Evolutionary conservation across 2,329 filamentous ascomycete species (phyloP), one percentile per base, ranked within the genome.

Genomic region (Dothistroma septosporum): DNA sequence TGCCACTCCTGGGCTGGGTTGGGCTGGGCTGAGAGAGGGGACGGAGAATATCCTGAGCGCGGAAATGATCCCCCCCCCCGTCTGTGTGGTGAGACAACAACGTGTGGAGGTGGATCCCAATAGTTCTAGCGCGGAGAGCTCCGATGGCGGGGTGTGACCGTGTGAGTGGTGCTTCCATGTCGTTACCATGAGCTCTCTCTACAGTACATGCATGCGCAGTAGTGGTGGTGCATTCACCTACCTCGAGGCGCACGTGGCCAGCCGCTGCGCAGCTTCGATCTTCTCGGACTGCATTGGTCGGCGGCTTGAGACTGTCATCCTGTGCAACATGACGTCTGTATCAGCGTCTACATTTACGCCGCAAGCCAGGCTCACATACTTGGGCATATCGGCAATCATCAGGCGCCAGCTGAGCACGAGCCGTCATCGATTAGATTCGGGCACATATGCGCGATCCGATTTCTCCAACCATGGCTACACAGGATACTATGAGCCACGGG

Each of bases 381-480:
- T 75, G 47, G 70, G 72, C 21, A 68, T 77, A 31, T 75, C 70
- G 41, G 72, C 67, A n/a, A 68, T 76, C 54, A 44, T 63, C 53
- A 66, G 62, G 35, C 69, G 71, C 52, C 64, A 77, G 67, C 65
- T 77, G 19, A 70, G 72, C 46, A 69, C 72, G 41, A 61, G 64
- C 32, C 62, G 62, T 46, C 71, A 69, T 46, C 66, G 67, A 49
- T 80, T 79, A 1, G 62, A 64, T 33, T 68, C 65, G 47, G 80
- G 80, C 24, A 77, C 82, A 61, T 86, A 85, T 67, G 78, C 81
- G 66, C 81, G 84, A 44, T 84, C 84, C 9, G 85, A 88, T 74
- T 88, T 88, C 65, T 80, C 82, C 59, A 82, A 80, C 56, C 85
- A 87, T 69, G 82, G 82, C 19, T 89, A 82, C 72, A 85, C 84